phyloP scores from a whole-genome alignment of 495 filamentous ascomycete species.

The Trypethelium eluteriae region DNA sequence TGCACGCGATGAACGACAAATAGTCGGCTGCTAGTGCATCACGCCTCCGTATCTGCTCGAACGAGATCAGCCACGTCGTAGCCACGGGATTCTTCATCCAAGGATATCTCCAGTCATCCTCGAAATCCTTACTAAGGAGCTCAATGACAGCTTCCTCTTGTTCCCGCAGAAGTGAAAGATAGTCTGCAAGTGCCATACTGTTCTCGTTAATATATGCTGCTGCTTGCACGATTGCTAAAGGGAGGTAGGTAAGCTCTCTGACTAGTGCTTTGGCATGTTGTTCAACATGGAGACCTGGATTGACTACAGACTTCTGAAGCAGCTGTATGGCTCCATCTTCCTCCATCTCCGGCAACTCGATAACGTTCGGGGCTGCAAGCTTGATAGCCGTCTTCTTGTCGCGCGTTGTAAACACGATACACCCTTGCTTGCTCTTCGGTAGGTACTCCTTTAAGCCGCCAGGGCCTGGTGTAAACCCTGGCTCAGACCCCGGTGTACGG shows the following conservation, averaged over 20 bases:
- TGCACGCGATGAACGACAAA: not conserved
- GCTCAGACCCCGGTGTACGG: too few species aligned
- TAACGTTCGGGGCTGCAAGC: conserved; percentile 8
- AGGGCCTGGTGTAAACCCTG: conserved; percentile 12
- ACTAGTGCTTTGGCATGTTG: not conserved
- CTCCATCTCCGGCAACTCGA: conserved; percentile 20
- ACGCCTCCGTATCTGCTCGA: conserved; percentile 39
- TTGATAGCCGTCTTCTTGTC: conserved; percentile 12
- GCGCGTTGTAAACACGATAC: conserved; percentile 25
- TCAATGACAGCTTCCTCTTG: not conserved
- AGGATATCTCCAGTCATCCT: conserved; percentile 39
- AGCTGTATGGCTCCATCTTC: conserved; percentile 23
- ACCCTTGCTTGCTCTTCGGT: conserved; percentile 20
- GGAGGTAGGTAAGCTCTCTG: conserved; percentile 28
- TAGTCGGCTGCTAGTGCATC: not conserved
- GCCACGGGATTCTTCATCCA: conserved; percentile 45
- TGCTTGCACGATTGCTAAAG: conserved; percentile 44
- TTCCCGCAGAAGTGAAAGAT: conserved; percentile 34
- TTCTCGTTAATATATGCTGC: conserved; percentile 43
- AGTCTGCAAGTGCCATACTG: conserved; percentile 33
- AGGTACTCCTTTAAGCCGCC: conserved; percentile 19
- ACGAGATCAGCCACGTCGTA: conserved; percentile 49
- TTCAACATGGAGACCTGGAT: conserved; percentile 9
- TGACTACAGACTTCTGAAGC: conserved; percentile 26
- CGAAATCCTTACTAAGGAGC: not conserved